Base-by-base conservation (phyloP, 208 protist species). In the Acanthamoeba lugdunensis region DNA sequence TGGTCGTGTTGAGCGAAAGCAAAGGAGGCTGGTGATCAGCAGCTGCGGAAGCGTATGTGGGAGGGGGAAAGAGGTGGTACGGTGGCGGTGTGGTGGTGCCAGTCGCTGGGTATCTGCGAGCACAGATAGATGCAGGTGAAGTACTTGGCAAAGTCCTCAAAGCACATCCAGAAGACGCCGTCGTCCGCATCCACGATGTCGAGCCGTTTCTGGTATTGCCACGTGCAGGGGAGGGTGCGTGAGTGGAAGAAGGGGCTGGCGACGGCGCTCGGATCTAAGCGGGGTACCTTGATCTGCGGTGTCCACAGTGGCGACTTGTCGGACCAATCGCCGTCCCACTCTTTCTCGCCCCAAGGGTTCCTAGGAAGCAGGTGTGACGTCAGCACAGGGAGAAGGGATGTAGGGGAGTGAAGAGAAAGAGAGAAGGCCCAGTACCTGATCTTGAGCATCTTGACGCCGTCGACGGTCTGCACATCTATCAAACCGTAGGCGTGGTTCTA, bases 281-380 rank as follows among this genome's bases (percentile, higher is more conserved):
- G 4, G n/a, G 45, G 71, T 45, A 84, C 90, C 92, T 94, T 94
- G 48, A 94, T 75, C 45, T 58, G 23, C n/a, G 33, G 16, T 0
- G 73, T 94, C 92, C 92, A 94, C 14, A 94, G 79, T 1, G 73
- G 37, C 30, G 92, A 94, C 28, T 77, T 48, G 48, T 94, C 92
- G 45, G 92, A 94, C 92, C 92, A 94, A 45, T 94, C 92, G 45
- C 92, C 92, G n/a, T 87, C 63, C 92, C 92, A 94, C n/a, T 94
- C 92, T 18, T 79, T 79, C 28, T 71, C 25, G 23, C 92, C 92
- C 92, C 92, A 94, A 21, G 92, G 92, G 30, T 94, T 94, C 52
- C 92, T 87, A 75, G 67, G 67, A 75, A 4, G 45, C 45, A 48
- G 45, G 45, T 6, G 67, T 25, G 14, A 75, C 5, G 25, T 75